Conservation (phyloP, 495 filamentous ascomycete genomes). For the Penicillium paradoxum region DNA sequence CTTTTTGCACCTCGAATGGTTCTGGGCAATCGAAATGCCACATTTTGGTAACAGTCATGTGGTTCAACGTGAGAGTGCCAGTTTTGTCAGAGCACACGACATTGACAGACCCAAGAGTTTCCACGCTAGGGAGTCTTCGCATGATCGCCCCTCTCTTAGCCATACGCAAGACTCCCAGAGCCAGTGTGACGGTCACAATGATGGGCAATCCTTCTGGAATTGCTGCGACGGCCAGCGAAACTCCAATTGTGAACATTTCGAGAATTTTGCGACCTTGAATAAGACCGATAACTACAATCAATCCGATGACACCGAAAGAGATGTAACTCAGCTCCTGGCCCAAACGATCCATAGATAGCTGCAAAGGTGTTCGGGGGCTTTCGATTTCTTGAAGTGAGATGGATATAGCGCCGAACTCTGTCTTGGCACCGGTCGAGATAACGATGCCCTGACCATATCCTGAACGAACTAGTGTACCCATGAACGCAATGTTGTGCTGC, state of each 20-base stretch:
- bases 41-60: conserved; percentile 96
- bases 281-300: conserved; percentile 86
- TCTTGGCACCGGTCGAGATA: conserved; percentile 85
- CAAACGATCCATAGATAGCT: conserved; percentile 93
- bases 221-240: conserved; percentile 92
- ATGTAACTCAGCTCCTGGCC: conserved; percentile 92
- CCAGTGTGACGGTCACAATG: conserved; percentile 95
- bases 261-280: conserved; percentile 83
- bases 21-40: conserved; percentile 78
- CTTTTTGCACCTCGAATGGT: conserved; percentile 70
- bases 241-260: conserved; percentile 96
- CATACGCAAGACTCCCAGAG: conserved; percentile 92
- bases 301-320: conserved; percentile 87
- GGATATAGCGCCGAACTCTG: conserved; percentile 95
- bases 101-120: conserved; percentile 96
- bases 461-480: conserved; percentile 94
- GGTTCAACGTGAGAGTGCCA: conserved; percentile 90
- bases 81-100: conserved; percentile 99
- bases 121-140: conserved; percentile 88
- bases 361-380: conserved; percentile 86
- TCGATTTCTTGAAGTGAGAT: conserved; percentile 89
- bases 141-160: conserved; percentile 90
- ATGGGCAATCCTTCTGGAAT: conserved; percentile 97
- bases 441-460: conserved; percentile 96
- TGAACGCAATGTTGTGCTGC: conserved; percentile 86